These are phyloP conservation scores for Solanum chacoense DNA, from an alignment of 305 asterid species.

Conservation along the genomic window DNA sequence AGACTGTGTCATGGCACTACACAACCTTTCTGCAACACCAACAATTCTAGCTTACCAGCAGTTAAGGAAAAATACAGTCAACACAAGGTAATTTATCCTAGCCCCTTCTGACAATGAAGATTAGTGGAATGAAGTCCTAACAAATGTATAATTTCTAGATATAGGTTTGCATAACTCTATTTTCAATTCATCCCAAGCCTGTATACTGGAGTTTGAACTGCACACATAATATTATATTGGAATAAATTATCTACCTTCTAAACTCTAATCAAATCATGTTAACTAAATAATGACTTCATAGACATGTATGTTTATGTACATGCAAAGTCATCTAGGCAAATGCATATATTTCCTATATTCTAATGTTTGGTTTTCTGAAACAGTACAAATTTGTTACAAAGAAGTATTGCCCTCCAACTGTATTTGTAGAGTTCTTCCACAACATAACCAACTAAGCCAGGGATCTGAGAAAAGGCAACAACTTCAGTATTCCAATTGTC, in stretches of 20 bases:
- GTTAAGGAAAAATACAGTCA: too few relatives aligned
- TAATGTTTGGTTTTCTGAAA: background rate
- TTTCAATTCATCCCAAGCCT: background rate
- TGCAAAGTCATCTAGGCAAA: background rate
- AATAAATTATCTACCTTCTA: background rate
- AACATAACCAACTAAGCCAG: conserved; percentile 23
- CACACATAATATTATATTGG: background rate
- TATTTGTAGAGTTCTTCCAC: conserved; percentile 71
- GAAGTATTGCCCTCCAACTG: conserved; percentile 61
- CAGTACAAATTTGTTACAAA: conserved; percentile 92
- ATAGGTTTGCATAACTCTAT: background rate
- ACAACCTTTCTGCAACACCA: conserved; percentile 18
- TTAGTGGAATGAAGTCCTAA: background rate
- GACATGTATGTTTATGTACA: background rate
- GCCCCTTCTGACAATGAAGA: background rate
- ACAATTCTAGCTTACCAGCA: conserved; percentile 7
- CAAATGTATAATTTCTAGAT: background rate
- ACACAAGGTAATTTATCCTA: too few relatives aligned
- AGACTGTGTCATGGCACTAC: conserved; percentile 30
- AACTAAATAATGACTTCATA: background rate
- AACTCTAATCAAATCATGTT: background rate
- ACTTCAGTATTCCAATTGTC: background rate
- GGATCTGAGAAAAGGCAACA: background rate
- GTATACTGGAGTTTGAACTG: background rate
- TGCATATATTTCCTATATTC: background rate